These are phyloP conservation scores for Stentor coeruleus DNA, from an alignment of 73 alveolate genomes.

Conservation along the genomic window DNA sequence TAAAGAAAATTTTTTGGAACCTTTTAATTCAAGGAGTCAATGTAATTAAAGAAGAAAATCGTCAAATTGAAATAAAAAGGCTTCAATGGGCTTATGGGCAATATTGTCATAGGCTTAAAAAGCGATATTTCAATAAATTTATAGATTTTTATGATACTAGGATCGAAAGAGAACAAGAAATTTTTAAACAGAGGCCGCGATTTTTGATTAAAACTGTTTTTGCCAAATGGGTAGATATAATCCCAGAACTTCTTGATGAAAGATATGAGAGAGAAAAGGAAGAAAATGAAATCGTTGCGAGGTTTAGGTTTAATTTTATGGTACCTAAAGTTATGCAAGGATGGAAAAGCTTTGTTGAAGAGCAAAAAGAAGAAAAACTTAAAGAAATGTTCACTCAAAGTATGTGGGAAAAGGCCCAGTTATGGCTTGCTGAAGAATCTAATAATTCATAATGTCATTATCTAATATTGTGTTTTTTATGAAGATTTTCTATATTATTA, in stretches of 20 bases:
- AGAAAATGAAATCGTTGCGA: neutral
- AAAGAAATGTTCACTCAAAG: neutral
- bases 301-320: neutral
- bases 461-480: too few species aligned
- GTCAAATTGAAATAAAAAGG: neutral
- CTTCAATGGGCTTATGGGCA: neutral
- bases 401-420: slow-evolving; percentile 15
- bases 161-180: neutral
- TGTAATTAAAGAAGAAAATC: neutral
- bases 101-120: neutral
- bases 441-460: too few species aligned
- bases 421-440: slow-evolving; percentile 4
- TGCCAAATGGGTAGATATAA: neutral
- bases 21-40: neutral
- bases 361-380: slow-evolving; percentile 10
- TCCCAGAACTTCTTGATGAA: neutral
- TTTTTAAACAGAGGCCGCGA: neutral
- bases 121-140: neutral
- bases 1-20: neutral
- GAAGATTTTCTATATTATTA: too few species aligned
- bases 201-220: neutral
- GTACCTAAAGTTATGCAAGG: slow-evolving; percentile 8
- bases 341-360: slow-evolving; percentile 8
- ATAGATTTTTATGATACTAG: neutral
- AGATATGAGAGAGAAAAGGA: neutral